Base-by-base conservation (phyloP, 495 filamentous ascomycete species). In the Trichoderma virens region DNA sequence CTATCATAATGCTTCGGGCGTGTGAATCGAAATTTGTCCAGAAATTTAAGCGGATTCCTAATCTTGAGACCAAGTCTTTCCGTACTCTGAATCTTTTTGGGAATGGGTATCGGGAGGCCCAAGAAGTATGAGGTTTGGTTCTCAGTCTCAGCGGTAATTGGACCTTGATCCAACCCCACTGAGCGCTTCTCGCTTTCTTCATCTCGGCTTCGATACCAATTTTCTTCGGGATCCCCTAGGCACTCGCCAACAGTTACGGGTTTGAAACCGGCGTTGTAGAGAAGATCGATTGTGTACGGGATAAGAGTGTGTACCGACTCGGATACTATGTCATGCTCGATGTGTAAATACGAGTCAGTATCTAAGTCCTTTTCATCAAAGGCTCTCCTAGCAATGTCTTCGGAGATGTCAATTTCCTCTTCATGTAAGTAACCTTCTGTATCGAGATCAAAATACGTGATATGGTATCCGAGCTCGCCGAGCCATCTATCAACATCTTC, bases 271-370 rank as follows among this genome's bases (percentile, higher is more conserved):
- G 82, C 75, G 2, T 71, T 47, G 65, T 76, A 73, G 27, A 90
- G 76, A 3, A 76, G 80, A 34, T 83, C 77, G 23, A 95, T 74
- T 78, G 92, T 88, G 70, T 91, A 88, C 61, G 86, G 81, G 0
- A 89, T 90, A 67, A 95, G 80, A 67, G 90, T 91, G 66, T 89
- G 83, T 9, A 88, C 90, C 16, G 85, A 88, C 70, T 92, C 86
- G 28, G 86, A 80, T 67, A 92, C 88, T 41, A 91, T 90, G 69
- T 95, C 91, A 71, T 95, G 91, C 41, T 84, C 84, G 69, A 94
- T 91, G 64, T 86, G 79, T 62, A 94, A 76, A 73, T 82, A 90
- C 20, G 73, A 80, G 56, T 80, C 74, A 8, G 61, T 71, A 4
- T 67, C 68, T 1, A 80, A 70, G 61, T 82, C 80, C 4, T 76